Evolutionary conservation across 768 basidiomycete genomes (phyloP).

Genomic region (Tulasnella sp.): DNA sequence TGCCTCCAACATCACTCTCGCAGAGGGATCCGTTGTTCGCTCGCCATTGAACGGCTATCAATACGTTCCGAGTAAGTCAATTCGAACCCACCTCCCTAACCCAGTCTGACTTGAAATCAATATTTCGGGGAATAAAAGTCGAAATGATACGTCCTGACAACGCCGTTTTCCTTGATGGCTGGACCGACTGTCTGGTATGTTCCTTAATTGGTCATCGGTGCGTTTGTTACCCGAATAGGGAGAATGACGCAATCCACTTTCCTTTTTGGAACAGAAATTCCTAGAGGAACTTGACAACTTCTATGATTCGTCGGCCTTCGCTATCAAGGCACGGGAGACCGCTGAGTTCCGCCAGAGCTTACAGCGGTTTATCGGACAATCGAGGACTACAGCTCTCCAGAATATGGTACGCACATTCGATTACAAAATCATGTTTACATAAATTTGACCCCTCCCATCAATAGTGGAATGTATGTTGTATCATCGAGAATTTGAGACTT

Average conservation of each 20-base stretch:
- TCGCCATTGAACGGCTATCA: constrained; percentile 59
- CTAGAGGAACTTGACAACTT: constrained; percentile 9
- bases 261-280: constrained; percentile 25
- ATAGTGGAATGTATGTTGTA: constrained; percentile 49
- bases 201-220: neutral
- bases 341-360: constrained; percentile 12
- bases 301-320: constrained; percentile 17
- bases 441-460: neutral
- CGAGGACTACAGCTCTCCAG: neutral
- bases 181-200: constrained; percentile 43
- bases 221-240: constrained; percentile 21
- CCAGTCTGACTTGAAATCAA: no score
- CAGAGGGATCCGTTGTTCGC: constrained; percentile 46
- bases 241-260: constrained; percentile 50
- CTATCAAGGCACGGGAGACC: constrained; percentile 6
- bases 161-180: constrained; percentile 55
- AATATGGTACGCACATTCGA: constrained; percentile 25
- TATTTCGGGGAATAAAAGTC: no score
- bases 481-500: no score
- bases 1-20: constrained; percentile 42
- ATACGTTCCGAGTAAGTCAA: constrained; percentile 56
- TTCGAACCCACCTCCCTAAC: no score
- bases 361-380: neutral
- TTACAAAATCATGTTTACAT: no score
- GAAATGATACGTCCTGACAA: constrained; percentile 49